Evolutionary conservation across 257 asterid species (phyloP).

Genomic region (Solanum rostratum): DNA sequence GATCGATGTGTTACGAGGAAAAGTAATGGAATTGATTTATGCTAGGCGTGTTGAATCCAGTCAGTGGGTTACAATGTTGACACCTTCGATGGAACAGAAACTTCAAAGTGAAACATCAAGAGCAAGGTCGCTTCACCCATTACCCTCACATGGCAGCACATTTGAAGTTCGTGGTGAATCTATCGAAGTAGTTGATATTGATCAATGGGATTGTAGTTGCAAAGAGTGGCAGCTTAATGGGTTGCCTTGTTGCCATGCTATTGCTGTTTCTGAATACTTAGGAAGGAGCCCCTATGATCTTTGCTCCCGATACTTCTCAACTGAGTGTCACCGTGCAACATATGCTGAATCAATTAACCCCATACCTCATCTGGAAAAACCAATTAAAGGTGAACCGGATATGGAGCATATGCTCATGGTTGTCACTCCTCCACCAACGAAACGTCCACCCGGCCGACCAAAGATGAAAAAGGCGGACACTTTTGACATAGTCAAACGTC

Average conservation of each 20-base stretch:
- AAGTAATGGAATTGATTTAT: slow-evolving; percentile 83
- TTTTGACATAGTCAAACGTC: slow-evolving; percentile 76
- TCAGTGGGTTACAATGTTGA: slow-evolving; percentile 64
- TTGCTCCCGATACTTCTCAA: slow-evolving; percentile 66
- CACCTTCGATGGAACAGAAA: slow-evolving; percentile 78
- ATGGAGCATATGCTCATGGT: slow-evolving; percentile 16
- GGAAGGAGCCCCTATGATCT: slow-evolving; percentile 58
- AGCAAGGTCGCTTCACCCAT: slow-evolving; percentile 42
- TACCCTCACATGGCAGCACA: slow-evolving; percentile 38
- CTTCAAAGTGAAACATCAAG: slow-evolving; percentile 60
- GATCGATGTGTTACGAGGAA: slow-evolving; percentile 89
- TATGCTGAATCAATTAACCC: slow-evolving; percentile 86
- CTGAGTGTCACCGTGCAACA: slow-evolving; percentile 50
- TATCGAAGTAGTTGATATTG: slow-evolving; percentile 55
- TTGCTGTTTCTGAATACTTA: slow-evolving; percentile 56
- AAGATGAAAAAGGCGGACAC: slow-evolving; percentile 68
- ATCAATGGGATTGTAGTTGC: slow-evolving; percentile 83
- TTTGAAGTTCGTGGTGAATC: slow-evolving; percentile 67
- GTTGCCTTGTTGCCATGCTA: slow-evolving; percentile 85
- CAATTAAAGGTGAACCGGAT: slow-evolving; percentile 48
- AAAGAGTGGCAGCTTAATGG: slow-evolving; percentile 87
- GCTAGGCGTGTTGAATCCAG: slow-evolving; percentile 63
- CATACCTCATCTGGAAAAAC: slow-evolving; percentile 78
- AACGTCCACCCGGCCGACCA: slow-evolving; percentile 90
- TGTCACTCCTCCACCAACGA: slow-evolving; percentile 90